Conservation (phyloP, 306 rosid genomes). For the Cucurbita pepo region DNA sequence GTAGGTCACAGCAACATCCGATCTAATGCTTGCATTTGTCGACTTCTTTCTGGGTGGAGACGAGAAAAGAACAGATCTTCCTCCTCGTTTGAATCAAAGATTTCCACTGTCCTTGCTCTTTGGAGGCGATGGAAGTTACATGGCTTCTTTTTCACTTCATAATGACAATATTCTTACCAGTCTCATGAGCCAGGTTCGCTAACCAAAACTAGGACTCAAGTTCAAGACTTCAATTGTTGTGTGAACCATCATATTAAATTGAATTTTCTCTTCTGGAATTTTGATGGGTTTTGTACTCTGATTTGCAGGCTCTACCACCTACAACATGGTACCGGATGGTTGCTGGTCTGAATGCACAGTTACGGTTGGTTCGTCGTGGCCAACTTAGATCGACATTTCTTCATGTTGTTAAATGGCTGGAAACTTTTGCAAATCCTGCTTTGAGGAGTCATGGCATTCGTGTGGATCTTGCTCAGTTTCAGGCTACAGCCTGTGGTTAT, state of each 20-base stretch:
- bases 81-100: constrained; percentile 68
- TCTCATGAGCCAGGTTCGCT: constrained; percentile 95
- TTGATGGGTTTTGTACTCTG: neutral
- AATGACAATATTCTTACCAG: constrained; percentile 87
- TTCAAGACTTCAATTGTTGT: neutral
- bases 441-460: constrained; percentile 48
- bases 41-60: constrained; percentile 98
- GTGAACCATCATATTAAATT: neutral
- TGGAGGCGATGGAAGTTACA: constrained; percentile 96
- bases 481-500: constrained; percentile 78
- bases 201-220: constrained; percentile 7
- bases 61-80: constrained; percentile 91
- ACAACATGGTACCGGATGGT: constrained; percentile 91
- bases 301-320: constrained; percentile 73
- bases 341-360: constrained; percentile 88
- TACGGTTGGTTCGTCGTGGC: constrained; percentile 83
- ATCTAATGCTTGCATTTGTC: constrained; percentile 82
- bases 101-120: constrained; percentile 74
- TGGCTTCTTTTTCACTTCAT: constrained; percentile 84
- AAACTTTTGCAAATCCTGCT: constrained; percentile 79
- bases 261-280: neutral
- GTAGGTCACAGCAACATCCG: constrained; percentile 92
- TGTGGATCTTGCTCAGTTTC: constrained; percentile 85
- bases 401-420: constrained; percentile 82
- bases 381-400: constrained; percentile 70